Evolutionary conservation across 1,284 basidiomycete genomes (phyloP).

Genomic region (Cutaneotrichosporon dermatis): DNA sequence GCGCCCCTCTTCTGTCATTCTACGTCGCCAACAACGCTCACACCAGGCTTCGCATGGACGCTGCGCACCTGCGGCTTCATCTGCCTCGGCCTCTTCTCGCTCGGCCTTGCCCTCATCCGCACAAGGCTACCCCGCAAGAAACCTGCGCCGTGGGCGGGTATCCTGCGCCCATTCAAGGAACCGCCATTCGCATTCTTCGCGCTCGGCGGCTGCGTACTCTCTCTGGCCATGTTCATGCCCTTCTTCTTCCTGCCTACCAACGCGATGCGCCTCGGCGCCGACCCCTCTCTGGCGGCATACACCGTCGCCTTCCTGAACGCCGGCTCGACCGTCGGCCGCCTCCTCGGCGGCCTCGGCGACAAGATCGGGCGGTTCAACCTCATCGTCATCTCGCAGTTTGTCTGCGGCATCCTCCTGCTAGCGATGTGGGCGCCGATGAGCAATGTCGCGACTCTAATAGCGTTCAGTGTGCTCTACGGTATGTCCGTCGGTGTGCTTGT

Average conservation of each 20-base stretch:
- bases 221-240: constrained; percentile 34
- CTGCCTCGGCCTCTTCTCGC: constrained; percentile 21
- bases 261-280: constrained; percentile 31
- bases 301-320: constrained; percentile 36
- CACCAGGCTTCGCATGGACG: constrained; percentile 23
- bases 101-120: constrained; percentile 20
- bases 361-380: constrained; percentile 30
- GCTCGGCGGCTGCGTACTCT: constrained; percentile 23
- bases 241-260: constrained; percentile 38
- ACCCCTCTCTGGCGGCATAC: constrained; percentile 27
- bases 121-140: constrained; percentile 22
- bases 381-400: constrained; percentile 26
- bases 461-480: constrained; percentile 42
- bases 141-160: constrained; percentile 18
- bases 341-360: constrained; percentile 15
- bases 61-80: constrained; percentile 31
- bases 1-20: too few species aligned
- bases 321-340: constrained; percentile 27
- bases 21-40: background rate
- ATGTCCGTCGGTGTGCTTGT: constrained; percentile 31
- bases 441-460: constrained; percentile 30
- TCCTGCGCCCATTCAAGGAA: constrained; percentile 25
- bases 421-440: constrained; percentile 26
- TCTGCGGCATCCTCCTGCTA: constrained; percentile 21
- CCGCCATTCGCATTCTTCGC: constrained; percentile 24